phyloP scores from a whole-genome alignment of 176 grass and related monocot genomes.

The Musa schizocarpa region DNA sequence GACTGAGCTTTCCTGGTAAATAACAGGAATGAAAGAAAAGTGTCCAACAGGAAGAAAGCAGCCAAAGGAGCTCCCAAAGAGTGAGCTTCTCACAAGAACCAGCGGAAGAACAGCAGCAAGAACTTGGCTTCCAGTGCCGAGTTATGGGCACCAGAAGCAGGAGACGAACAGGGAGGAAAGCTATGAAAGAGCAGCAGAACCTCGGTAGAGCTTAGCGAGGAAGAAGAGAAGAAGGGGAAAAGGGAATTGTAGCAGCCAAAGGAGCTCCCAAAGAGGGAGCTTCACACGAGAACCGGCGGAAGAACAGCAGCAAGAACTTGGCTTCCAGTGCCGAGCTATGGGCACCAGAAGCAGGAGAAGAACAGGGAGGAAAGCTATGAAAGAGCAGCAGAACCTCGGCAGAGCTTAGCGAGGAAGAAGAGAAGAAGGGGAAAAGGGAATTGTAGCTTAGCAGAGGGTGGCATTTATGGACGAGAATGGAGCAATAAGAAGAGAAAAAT shows the following conservation, averaged over 20 bases:
- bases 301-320: neutral
- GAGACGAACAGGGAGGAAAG: neutral
- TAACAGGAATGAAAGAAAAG: neutral
- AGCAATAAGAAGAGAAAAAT: neutral
- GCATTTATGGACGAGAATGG: neutral
- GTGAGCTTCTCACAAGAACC: neutral
- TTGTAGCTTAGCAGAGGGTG: neutral
- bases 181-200: neutral
- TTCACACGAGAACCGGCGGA: neutral
- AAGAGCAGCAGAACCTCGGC: neutral
- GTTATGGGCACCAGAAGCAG: neutral
- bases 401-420: neutral
- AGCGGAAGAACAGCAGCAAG: neutral
- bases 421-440: constrained; percentile 12
- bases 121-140: neutral
- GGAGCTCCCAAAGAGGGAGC: neutral
- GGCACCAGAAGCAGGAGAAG: neutral
- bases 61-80: neutral
- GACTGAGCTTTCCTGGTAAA: neutral
- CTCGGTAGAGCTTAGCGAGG: neutral
- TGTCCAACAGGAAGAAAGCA: neutral
- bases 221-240: constrained; percentile 1
- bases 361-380: neutral
- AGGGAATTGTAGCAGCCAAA: neutral
- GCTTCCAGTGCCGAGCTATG: neutral